Conservation (phyloP, 1,139 yeast genomes). For the Hyphopichia pseudoburtonii region DNA sequence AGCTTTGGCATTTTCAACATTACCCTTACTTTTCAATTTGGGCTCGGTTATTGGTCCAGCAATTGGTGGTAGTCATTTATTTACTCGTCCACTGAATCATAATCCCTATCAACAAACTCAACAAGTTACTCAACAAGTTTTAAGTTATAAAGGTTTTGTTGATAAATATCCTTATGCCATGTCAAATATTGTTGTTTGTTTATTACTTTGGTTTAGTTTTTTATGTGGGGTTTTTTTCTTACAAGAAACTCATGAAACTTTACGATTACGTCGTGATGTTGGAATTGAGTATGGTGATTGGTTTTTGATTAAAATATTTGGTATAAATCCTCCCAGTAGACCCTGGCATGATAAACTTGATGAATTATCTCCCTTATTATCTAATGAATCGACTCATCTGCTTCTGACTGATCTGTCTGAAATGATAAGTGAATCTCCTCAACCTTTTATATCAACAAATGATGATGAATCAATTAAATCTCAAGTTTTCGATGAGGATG, state of each 20-base stretch:
- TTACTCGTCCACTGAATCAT: conserved; percentile 29
- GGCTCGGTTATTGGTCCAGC: conserved; percentile 54
- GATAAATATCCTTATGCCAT: conserved; percentile 55
- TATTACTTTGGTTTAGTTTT: conserved; percentile 39
- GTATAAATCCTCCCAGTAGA: conserved; percentile 29
- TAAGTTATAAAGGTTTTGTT: conserved; percentile 32
- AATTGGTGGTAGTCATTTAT: conserved; percentile 48
- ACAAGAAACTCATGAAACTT: conserved; percentile 58
- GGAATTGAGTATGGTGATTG: conserved; percentile 59
- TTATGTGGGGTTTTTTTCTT: conserved; percentile 50
- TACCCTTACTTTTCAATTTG: conserved; percentile 36
- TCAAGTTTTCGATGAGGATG: background rate
- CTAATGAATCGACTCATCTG: background rate
- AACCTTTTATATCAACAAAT: background rate
- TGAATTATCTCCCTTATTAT: conserved; percentile 1
- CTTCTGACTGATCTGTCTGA: too few relatives aligned
- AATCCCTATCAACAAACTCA: conserved; percentile 7
- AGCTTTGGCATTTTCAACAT: conserved; percentile 35
- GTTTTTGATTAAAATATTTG: conserved; percentile 29
- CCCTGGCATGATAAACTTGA: conserved; percentile 27
- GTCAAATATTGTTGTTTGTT: conserved; percentile 57
- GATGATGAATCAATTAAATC: background rate
- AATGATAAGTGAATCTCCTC: too few relatives aligned
- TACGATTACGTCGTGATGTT: conserved; percentile 41
- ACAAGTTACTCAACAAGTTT: too few relatives aligned